Evolutionary conservation across 371 early-diverging fungal genomes (phyloP).

Genomic region (Syncephalis plumigaleata): DNA sequence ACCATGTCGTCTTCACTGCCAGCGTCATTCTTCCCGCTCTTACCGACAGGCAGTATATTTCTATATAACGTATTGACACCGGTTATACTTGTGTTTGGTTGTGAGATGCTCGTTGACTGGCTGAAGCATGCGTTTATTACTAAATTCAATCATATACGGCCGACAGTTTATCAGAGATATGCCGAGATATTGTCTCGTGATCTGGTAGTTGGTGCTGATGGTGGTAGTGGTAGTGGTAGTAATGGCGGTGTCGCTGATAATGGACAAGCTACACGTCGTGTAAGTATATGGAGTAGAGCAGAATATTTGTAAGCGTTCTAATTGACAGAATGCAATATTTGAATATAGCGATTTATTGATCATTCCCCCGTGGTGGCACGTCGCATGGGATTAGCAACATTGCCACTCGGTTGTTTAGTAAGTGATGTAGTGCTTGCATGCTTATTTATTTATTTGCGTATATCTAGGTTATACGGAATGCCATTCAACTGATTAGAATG

Average conservation of each 20-base stretch:
- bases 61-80: constrained; percentile 39
- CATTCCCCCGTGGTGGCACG: constrained; percentile 77
- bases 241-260: constrained; percentile 3
- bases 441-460: constrained; percentile 3
- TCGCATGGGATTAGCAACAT: constrained; percentile 76
- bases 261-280: neutral
- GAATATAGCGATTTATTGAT: constrained; percentile 36
- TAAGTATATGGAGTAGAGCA: neutral
- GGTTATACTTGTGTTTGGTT: constrained; percentile 61
- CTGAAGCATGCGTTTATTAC: constrained; percentile 95
- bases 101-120: constrained; percentile 93
- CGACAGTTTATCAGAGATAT: constrained; percentile 71
- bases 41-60: constrained; percentile 20
- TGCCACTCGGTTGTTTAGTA: constrained; percentile 78
- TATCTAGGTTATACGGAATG: constrained; percentile 31
- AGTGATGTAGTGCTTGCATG: constrained; percentile 6
- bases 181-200: constrained; percentile 78
- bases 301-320: too few relatives aligned
- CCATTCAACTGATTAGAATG: constrained; percentile 49
- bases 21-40: constrained; percentile 34
- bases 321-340: too few relatives aligned
- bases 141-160: constrained; percentile 88
- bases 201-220: constrained; percentile 27
- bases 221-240: neutral
- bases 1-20: constrained; percentile 28